Base-by-base conservation (phyloP, 192 early-diverging fungal genomes). In the Coemansia sp. region DNA sequence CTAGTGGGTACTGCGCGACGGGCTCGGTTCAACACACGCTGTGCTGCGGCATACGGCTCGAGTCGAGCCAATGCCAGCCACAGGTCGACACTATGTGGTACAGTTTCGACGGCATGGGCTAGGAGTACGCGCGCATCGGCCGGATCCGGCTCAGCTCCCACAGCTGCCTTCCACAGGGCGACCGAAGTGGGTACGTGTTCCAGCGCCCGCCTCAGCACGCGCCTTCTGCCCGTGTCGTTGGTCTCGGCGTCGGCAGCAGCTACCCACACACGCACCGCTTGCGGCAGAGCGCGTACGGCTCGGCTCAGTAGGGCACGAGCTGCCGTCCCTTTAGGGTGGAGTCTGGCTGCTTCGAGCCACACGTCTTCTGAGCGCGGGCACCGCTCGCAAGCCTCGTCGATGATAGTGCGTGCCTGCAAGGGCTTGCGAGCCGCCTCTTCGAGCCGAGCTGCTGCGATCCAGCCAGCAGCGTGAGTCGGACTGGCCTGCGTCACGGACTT, bases 401-500 rank as follows among this genome's bases (percentile, higher is more conserved):
- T 96, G 7, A 95, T 82, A 39, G 88, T 87, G 26, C 98, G 86
- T 0, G 98, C 98, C n/a, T 90, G 86, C 3, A 86, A 80, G 49
- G 89, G 76, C 67, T 96, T 95, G 17, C 91, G 88, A 1, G 95
- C 96, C 7, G 92, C 86, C 76, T 99, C 96, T 82, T 99, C 98
- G 43, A 98, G 79, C 57, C 97, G 90, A 11, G 98, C 98, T 7
- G 95, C 95, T 1, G 96, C 96, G 68, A 98, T 97, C 98, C 98
- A 99, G 44, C 95, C 98, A 19, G 96, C 92, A 5, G 95, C 96
- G 64, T 98, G 93, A 68, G 95, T 95, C 10, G 96, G 96, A 77
- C 97, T 98, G 3, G 98, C 92, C 11, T 87, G 88, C 33, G 91
- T 97, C 38, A 99, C 94, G 0, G 96, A 97, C 46, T 88, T 88